A percentile compares a stretch with the other conserved stretches of the same genome.
These are phyloP conservation scores for Flaveria sonorensis DNA, from an alignment of 129 eudicot species.

Conservation along the genomic window DNA sequence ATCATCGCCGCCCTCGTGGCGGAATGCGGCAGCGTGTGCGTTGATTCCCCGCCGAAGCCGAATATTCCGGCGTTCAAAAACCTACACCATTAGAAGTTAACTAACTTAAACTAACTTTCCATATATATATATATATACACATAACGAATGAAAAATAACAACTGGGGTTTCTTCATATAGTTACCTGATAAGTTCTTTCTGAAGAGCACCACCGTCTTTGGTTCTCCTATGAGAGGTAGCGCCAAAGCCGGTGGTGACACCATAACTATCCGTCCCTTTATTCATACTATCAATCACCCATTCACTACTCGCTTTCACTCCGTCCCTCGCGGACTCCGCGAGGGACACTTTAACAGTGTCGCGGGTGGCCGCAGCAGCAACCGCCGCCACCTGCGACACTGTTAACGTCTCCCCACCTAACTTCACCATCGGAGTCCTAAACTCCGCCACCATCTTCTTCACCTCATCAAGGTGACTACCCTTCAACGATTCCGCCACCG, in stretches of 20 bases:
- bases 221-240: constrained; percentile 49
- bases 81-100: constrained; percentile 10
- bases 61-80: constrained; percentile 47
- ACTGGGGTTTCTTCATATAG: not conserved
- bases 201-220: constrained; percentile 48
- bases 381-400: constrained; percentile 44
- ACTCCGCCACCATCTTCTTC: constrained; percentile 47
- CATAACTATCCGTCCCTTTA: constrained; percentile 46
- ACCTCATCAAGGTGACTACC: constrained; percentile 53
- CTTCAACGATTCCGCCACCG: constrained; percentile 42
- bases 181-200: constrained; percentile 45
- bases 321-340: constrained; percentile 42
- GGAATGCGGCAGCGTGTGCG: constrained; percentile 40
- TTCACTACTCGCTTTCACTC: constrained; percentile 47
- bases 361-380: constrained; percentile 41
- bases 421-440: constrained; percentile 34
- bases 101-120: not conserved
- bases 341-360: constrained; percentile 36
- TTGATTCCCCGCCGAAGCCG: constrained; percentile 39
- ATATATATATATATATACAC: no score
- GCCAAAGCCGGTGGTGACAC: constrained; percentile 47
- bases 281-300: constrained; percentile 50
- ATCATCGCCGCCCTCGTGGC: constrained; percentile 46
- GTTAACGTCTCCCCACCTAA: constrained; percentile 48
- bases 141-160: no score